Percentiles rank a stretch among this genome's conserved stretches.
phyloP scores from a whole-genome alignment of 1,284 basidiomycete species.

The Moesziomyces sp. region DNA sequence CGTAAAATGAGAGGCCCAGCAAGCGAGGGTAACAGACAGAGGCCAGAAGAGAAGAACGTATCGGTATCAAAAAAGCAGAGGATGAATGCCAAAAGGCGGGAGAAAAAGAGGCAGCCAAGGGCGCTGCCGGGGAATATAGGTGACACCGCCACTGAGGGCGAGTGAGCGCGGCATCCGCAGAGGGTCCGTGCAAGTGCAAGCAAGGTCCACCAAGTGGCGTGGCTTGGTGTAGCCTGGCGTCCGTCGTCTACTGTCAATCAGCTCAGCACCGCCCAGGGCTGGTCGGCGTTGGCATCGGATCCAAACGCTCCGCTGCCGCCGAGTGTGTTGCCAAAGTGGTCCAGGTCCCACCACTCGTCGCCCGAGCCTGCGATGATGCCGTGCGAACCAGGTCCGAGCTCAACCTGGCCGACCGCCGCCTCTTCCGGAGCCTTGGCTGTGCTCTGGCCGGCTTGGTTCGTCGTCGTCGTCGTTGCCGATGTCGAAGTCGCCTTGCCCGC shows the following conservation, averaged over 20 bases:
- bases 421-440: constrained; percentile 28
- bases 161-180: too few species aligned
- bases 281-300: constrained; percentile 39
- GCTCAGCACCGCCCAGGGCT: constrained; percentile 50
- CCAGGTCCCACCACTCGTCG: constrained; percentile 53
- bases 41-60: too few species aligned
- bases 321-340: constrained; percentile 46
- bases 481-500: not conserved
- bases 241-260: constrained; percentile 5
- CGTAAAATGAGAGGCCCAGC: too few species aligned
- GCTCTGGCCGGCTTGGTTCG: constrained; percentile 19
- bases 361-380: constrained; percentile 41
- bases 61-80: too few species aligned
- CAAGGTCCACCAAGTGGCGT: too few species aligned
- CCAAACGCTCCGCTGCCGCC: constrained; percentile 26
- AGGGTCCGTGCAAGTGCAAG: too few species aligned
- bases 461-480: not conserved
- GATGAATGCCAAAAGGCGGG: too few species aligned
- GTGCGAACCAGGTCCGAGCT: constrained; percentile 47
- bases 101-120: too few species aligned
- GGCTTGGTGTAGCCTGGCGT: too few species aligned
- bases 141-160: too few species aligned
- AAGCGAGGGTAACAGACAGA: too few species aligned
- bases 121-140: too few species aligned
- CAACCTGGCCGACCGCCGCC: constrained; percentile 44